A percentile compares a stretch with the other conserved stretches of the same genome.
These are phyloP conservation scores for Trichoderma virens DNA, from an alignment of 495 filamentous ascomycete genomes.

Conservation along the genomic window DNA sequence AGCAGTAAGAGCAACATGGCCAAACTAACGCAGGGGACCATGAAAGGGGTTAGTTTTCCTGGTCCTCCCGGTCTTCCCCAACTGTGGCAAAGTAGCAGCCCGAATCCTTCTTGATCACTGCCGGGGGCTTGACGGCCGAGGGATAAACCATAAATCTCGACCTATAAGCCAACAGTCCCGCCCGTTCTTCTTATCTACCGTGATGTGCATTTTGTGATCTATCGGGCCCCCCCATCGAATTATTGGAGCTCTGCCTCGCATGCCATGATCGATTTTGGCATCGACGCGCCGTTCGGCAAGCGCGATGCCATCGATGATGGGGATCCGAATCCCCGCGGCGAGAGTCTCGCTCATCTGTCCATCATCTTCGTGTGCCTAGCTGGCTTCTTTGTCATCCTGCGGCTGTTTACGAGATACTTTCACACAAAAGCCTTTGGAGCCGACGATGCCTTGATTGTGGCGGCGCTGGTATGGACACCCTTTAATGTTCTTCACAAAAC, in stretches of 20 bases:
- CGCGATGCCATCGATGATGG: slow-evolving; percentile 8
- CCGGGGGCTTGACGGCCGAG: no score
- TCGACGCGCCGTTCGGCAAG: not conserved
- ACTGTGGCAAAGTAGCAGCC: no score
- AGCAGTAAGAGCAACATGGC: no score
- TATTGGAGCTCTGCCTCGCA: not conserved
- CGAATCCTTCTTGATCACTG: no score
- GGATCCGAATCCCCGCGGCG: not conserved
- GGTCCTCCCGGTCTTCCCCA: no score
- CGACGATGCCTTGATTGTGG: slow-evolving; percentile 11
- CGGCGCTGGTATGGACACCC: slow-evolving; percentile 5
- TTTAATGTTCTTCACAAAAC: no score
- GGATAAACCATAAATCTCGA: no score
- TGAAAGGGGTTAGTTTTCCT: no score
- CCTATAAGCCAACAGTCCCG: no score
- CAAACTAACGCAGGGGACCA: no score
- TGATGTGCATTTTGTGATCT: not conserved
- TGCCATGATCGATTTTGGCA: not conserved
- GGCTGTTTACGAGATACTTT: slow-evolving; percentile 9
- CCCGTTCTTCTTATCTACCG: no score
- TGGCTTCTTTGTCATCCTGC: not conserved
- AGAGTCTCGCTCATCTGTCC: slow-evolving; percentile 3
- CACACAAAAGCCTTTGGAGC: slow-evolving; percentile 8
- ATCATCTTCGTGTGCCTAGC: not conserved
- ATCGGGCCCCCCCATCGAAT: not conserved